Evolutionary conservation across 441 rosid species (phyloP).

Genomic region (Euphorbia schlechtendalii): DNA sequence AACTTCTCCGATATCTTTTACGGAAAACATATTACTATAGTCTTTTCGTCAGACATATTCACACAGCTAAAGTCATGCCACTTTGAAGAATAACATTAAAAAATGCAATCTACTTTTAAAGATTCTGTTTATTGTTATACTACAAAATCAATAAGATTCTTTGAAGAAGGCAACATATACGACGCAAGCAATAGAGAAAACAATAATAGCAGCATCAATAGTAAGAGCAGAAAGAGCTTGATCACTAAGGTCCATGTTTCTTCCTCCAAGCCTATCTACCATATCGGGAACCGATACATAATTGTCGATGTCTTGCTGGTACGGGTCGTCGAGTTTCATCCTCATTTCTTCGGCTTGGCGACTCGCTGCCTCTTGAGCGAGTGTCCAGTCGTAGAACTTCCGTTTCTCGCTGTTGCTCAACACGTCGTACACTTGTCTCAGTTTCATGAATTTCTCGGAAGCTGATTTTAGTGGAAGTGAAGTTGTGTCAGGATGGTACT

Average conservation of each 20-base stretch:
- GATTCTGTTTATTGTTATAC: too few relatives aligned
- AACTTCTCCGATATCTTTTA: too few relatives aligned
- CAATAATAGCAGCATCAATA: conserved; percentile 44
- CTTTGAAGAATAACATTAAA: too few relatives aligned
- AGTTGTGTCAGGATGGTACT: conserved; percentile 95
- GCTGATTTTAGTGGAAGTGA: conserved; percentile 75
- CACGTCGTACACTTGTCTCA: conserved; percentile 57
- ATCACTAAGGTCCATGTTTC: conserved; percentile 65
- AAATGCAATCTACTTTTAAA: too few relatives aligned
- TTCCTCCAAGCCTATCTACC: conserved; percentile 85
- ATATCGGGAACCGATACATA: conserved; percentile 54
- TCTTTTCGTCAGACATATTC: too few relatives aligned
- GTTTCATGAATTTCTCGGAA: conserved; percentile 76
- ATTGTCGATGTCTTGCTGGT: conserved; percentile 40
- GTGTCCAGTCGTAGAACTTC: conserved; percentile 77
- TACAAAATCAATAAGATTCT: conserved; percentile 47
- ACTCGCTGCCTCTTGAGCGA: conserved; percentile 80
- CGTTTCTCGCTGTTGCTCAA: conserved; percentile 61
- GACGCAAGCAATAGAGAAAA: conserved; percentile 55
- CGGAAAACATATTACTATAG: too few relatives aligned
- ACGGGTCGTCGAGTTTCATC: conserved; percentile 66
- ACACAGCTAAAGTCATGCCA: too few relatives aligned
- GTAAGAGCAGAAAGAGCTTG: conserved; percentile 81
- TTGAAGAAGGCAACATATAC: conserved; percentile 53
- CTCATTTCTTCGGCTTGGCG: conserved; percentile 72